Evolutionary conservation across 768 basidiomycete species (phyloP).

Genomic region (Piloderma croceum): DNA sequence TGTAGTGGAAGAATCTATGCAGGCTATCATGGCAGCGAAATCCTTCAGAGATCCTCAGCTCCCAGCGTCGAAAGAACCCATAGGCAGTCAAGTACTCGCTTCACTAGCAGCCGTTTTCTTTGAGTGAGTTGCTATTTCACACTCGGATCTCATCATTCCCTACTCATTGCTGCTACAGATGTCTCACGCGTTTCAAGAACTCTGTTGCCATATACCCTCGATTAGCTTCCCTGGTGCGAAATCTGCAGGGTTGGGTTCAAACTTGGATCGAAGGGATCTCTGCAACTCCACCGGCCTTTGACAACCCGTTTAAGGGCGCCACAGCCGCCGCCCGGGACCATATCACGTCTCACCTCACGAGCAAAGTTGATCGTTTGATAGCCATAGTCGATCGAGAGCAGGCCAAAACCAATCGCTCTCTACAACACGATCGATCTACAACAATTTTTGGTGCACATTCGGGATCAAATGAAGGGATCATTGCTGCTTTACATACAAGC

Average conservation of each 20-base stretch:
- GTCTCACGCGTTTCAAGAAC: conserved; percentile 54
- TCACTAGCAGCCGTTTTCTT: conserved; percentile 43
- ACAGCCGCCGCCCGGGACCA: conserved; percentile 23
- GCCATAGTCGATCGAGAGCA: conserved; percentile 51
- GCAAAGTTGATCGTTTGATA: conserved; percentile 26
- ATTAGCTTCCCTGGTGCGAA: conserved; percentile 35
- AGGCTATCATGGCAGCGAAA: conserved; percentile 20
- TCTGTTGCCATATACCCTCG: conserved; percentile 41
- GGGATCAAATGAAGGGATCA: conserved; percentile 28
- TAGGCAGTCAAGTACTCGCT: conserved; percentile 39
- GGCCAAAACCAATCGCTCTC: conserved; percentile 23
- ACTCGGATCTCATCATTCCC: conserved; percentile 1
- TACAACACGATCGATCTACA: conserved; percentile 4
- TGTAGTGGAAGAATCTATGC: conserved; percentile 38
- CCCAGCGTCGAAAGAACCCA: conserved; percentile 21
- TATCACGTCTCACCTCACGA: conserved; percentile 32
- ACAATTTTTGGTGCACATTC: not conserved
- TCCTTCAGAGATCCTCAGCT: conserved; percentile 28
- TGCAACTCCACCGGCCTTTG: conserved; percentile 35
- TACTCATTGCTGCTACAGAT: conserved; percentile 29
- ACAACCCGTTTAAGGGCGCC: conserved; percentile 34
- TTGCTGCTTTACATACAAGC: conserved; percentile 31
- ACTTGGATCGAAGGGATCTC: conserved; percentile 42
- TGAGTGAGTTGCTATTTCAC: conserved; percentile 46
- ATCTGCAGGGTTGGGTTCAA: conserved; percentile 40